Conservation (phyloP, 768 basidiomycete genomes). For the Coprinellus aureogranulatus region DNA sequence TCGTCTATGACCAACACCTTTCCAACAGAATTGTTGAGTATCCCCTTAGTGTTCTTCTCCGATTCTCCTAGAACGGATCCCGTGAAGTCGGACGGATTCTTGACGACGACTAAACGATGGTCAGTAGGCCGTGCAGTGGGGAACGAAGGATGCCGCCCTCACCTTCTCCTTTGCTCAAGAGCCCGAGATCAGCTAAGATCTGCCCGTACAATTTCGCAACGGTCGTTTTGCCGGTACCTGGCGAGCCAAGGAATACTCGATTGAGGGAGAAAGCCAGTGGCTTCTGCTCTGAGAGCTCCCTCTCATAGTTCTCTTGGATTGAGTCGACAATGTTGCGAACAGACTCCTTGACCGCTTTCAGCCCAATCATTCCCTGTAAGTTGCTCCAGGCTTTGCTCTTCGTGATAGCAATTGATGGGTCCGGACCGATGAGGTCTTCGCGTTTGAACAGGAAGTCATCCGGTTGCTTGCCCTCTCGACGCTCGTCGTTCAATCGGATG, state of each 20-base stretch:
- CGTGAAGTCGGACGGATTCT: conserved; percentile 71
- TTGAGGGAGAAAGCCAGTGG: conserved; percentile 58
- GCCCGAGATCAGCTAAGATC: conserved; percentile 55
- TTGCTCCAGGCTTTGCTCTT: conserved; percentile 50
- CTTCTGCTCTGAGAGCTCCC: conserved; percentile 56
- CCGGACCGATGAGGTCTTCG: conserved; percentile 65
- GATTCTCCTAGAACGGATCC: conserved; percentile 58
- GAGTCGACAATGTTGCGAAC: conserved; percentile 45
- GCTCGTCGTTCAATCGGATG: conserved; percentile 40
- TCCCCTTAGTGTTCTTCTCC: conserved; percentile 62
- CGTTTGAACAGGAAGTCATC: conserved; percentile 51
- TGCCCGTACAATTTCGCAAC: conserved; percentile 67
- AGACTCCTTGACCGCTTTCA: conserved; percentile 55
- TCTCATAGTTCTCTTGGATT: conserved; percentile 53
- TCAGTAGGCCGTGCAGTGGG: neutral
- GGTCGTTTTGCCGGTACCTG: conserved; percentile 72
- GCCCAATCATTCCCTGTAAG: conserved; percentile 52
- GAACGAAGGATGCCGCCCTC: conserved; percentile 8
- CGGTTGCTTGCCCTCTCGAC: conserved; percentile 33
- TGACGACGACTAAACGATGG: conserved; percentile 50
- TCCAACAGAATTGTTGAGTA: conserved; percentile 55
- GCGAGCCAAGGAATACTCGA: conserved; percentile 63
- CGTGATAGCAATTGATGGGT: conserved; percentile 49
- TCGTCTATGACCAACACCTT: conserved; percentile 74
- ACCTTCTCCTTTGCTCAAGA: conserved; percentile 78